Percentiles rank a stretch among this genome's conserved stretches.
Conservation (phyloP, 768 basidiomycete genomes). For the Panellus pusillus region DNA sequence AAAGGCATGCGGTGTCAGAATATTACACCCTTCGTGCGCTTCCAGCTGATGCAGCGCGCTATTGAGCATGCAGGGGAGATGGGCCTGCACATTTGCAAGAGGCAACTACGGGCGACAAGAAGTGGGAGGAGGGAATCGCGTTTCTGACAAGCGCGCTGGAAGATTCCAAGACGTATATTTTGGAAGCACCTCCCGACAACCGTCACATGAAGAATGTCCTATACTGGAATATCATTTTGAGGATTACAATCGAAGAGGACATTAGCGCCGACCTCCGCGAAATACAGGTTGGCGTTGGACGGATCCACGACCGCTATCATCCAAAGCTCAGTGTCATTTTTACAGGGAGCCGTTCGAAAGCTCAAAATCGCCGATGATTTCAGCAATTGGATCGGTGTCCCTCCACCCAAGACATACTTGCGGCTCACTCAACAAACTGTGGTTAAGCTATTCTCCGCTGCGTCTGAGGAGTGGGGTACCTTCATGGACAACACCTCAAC, state of each 20-base stretch:
- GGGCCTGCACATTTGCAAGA: conserved; percentile 51
- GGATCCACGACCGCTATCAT: no score
- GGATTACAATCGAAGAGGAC: conserved; percentile 51
- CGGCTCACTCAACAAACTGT: conserved; percentile 54
- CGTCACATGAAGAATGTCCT: conserved; percentile 58
- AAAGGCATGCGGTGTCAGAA: conserved; percentile 61
- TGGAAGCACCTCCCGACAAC: conserved; percentile 60
- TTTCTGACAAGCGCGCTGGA: conserved; percentile 61
- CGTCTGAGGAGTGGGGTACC: conserved; percentile 46
- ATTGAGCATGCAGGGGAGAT: conserved; percentile 60
- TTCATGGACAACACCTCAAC: conserved; percentile 38
- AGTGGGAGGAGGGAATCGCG: conserved; percentile 61
- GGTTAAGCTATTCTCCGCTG: conserved; percentile 44
- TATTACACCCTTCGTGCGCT: conserved; percentile 55
- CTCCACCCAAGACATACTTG: conserved; percentile 51
- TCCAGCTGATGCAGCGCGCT: conserved; percentile 59
- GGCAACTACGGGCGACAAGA: conserved; percentile 39
- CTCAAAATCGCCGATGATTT: conserved; percentile 57
- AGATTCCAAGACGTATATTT: conserved; percentile 56
- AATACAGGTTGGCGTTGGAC: conserved; percentile 40
- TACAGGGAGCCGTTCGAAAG: conserved; percentile 37
- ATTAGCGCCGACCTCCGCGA: conserved; percentile 50
- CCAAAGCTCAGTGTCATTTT: neutral
- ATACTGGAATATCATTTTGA: conserved; percentile 60
- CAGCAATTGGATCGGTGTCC: conserved; percentile 42